A percentile compares a stretch with the other conserved stretches of the same genome.
Evolutionary conservation across 495 filamentous ascomycete genomes (phyloP).

Genomic region (Hypoxylon lienhwacheense): DNA sequence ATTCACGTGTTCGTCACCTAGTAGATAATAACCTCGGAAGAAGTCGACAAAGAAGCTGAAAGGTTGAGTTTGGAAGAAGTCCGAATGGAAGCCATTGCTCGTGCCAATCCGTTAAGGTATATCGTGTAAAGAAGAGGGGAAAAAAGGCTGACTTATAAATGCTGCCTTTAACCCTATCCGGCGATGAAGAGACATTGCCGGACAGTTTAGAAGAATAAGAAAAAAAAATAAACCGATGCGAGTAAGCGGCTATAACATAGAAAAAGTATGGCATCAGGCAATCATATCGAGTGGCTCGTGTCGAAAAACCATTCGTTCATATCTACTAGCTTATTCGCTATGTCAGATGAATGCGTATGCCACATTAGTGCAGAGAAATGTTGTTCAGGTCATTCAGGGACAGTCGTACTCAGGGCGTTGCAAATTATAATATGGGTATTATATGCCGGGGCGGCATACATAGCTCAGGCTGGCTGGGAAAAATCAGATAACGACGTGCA

Average conservation of each 20-base stretch:
- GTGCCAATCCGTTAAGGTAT: slow-evolving; percentile 35
- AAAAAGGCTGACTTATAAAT: slow-evolving; percentile 24
- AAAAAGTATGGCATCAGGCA: slow-evolving; percentile 19
- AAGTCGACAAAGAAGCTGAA: slow-evolving; percentile 23
- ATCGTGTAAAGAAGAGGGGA: slow-evolving; percentile 26
- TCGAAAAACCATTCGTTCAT: slow-evolving; percentile 10
- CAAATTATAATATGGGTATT: not conserved
- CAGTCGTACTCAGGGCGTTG: slow-evolving; percentile 3
- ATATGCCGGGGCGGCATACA: not conserved
- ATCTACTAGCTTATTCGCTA: slow-evolving; percentile 14
- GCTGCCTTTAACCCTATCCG: slow-evolving; percentile 23
- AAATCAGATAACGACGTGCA: not conserved
- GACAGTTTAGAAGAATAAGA: slow-evolving; percentile 5
- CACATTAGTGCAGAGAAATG: slow-evolving; percentile 2
- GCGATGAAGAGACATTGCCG: slow-evolving; percentile 2
- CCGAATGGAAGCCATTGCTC: slow-evolving; percentile 10
- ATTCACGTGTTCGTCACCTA: slow-evolving; percentile 5
- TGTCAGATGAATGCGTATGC: slow-evolving; percentile 1
- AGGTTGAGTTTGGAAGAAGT: slow-evolving; percentile 2
- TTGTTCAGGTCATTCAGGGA: slow-evolving; percentile 6
- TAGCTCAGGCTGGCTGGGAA: not conserved
- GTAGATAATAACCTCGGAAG: slow-evolving; percentile 15
- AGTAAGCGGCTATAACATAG: slow-evolving; percentile 7
- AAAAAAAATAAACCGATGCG: slow-evolving; percentile 4
- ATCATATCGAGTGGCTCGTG: slow-evolving; percentile 11